Percentiles rank a stretch among this genome's conserved stretches.
Evolutionary conservation across 148 eudicot species (phyloP).

Genomic region (Camellia granthamiana): DNA sequence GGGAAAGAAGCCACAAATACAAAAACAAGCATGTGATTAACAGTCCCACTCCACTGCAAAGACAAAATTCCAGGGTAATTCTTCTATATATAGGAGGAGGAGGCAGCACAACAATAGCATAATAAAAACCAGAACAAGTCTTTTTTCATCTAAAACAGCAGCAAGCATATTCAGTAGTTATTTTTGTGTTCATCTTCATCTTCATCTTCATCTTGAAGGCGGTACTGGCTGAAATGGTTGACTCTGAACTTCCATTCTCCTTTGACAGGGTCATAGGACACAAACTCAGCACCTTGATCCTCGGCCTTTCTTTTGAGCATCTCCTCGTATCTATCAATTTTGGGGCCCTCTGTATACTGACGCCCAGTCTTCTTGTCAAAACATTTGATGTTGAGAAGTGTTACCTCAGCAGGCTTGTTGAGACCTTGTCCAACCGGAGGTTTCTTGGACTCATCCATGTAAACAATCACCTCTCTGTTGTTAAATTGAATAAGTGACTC

Average conservation of each 20-base stretch:
- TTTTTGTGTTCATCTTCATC: slow-evolving; percentile 3
- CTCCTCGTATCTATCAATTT: slow-evolving; percentile 73
- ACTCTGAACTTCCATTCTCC: slow-evolving; percentile 97
- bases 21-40: neutral
- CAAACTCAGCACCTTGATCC: slow-evolving; percentile 88
- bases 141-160: neutral
- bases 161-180: neutral
- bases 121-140: neutral
- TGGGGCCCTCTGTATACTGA: slow-evolving; percentile 68
- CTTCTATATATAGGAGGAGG: neutral
- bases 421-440: slow-evolving; percentile 98
- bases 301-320: slow-evolving; percentile 81
- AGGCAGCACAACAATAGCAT: neutral
- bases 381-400: slow-evolving; percentile 84
- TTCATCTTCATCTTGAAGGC: slow-evolving; percentile 49
- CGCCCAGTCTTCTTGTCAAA: slow-evolving; percentile 71
- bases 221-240: slow-evolving; percentile 71
- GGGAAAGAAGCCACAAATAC: neutral
- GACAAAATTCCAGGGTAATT: slow-evolving; percentile 12
- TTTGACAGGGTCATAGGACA: slow-evolving; percentile 69
- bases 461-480: slow-evolving; percentile 81
- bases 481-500: slow-evolving; percentile 82
- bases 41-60: neutral
- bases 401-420: slow-evolving; percentile 89
- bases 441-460: slow-evolving; percentile 85